Conservation (phyloP, 495 filamentous ascomycete genomes). For the Lophiotrema nucula region DNA sequence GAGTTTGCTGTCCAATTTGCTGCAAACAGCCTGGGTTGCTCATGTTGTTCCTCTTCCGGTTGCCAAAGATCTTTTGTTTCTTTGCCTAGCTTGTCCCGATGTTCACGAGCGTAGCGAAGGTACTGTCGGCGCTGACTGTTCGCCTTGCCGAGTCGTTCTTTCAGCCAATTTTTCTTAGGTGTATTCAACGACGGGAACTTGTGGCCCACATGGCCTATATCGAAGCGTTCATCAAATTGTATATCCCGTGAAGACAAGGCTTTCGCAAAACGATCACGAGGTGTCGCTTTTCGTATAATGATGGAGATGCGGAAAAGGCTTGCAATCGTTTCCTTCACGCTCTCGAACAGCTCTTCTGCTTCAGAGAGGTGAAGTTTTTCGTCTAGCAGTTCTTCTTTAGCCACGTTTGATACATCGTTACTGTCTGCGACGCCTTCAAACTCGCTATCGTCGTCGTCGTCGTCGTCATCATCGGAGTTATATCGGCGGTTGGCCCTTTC, state of each 20-base stretch:
- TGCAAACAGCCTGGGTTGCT: neutral
- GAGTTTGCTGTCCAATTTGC: neutral
- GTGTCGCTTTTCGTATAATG: constrained; percentile 29
- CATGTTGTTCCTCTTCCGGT: neutral
- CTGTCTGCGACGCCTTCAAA: neutral
- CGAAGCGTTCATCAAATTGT: constrained; percentile 27
- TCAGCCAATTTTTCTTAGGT: constrained; percentile 17
- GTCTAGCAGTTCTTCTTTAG: neutral
- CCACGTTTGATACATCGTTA: neutral
- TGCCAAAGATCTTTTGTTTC: neutral
- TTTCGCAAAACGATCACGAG: constrained; percentile 28
- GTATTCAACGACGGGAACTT: constrained; percentile 26
- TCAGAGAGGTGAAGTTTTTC: constrained; percentile 10
- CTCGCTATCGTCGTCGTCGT: neutral
- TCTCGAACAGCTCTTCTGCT: constrained; percentile 24
- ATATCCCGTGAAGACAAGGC: no score
- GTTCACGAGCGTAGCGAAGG: constrained; percentile 24
- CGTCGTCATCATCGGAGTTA: neutral
- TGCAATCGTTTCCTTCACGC: constrained; percentile 12
- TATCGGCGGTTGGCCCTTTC: constrained; percentile 13
- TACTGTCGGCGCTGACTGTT: constrained; percentile 27
- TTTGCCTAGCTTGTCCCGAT: constrained; percentile 13
- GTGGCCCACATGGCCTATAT: constrained; percentile 31
- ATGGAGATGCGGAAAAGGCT: constrained; percentile 30
- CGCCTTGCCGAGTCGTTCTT: constrained; percentile 16